Evolutionary conservation across 495 filamentous ascomycete genomes (phyloP).

Genomic region (Xylaria acuta): DNA sequence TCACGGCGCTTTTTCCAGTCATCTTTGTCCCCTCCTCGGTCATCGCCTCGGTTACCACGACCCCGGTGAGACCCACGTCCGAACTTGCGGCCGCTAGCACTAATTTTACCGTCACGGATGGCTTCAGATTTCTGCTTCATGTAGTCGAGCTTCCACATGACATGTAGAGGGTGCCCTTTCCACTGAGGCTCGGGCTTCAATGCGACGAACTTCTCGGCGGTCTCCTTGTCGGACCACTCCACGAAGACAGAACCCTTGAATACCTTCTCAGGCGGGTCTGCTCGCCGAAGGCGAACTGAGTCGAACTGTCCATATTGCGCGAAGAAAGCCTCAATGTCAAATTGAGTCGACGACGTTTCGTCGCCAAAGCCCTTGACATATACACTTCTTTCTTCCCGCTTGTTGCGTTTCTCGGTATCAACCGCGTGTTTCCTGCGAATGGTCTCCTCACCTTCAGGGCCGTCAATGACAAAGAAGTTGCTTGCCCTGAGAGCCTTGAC

Average conservation of each 20-base stretch:
- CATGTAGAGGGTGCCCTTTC: constrained; percentile 71
- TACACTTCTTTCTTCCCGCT: constrained; percentile 46
- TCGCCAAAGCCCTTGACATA: constrained; percentile 87
- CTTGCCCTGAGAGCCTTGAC: constrained; percentile 81
- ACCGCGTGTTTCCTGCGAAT: constrained; percentile 71
- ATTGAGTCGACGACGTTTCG: constrained; percentile 78
- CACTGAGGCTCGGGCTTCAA: constrained; percentile 83
- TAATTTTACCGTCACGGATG: constrained; percentile 74
- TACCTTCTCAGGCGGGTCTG: constrained; percentile 53
- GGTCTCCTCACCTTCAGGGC: constrained; percentile 65
- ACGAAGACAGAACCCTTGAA: constrained; percentile 98
- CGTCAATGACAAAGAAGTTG: constrained; percentile 67
- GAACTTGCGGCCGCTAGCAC: constrained; percentile 50
- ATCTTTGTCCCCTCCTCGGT: constrained; percentile 52
- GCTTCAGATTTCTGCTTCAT: constrained; percentile 75
- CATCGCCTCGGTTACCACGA: constrained; percentile 34
- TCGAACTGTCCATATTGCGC: constrained; percentile 78
- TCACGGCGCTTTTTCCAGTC: constrained; percentile 74
- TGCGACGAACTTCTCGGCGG: constrained; percentile 75
- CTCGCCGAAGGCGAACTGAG: constrained; percentile 85
- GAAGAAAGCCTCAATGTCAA: constrained; percentile 93
- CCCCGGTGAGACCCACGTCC: constrained; percentile 44
- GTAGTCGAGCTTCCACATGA: constrained; percentile 90
- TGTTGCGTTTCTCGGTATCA: constrained; percentile 42
- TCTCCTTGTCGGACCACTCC: constrained; percentile 79